Base-by-base conservation (phyloP, 192 early-diverging fungal genomes). In the Backusella morwellensis region DNA sequence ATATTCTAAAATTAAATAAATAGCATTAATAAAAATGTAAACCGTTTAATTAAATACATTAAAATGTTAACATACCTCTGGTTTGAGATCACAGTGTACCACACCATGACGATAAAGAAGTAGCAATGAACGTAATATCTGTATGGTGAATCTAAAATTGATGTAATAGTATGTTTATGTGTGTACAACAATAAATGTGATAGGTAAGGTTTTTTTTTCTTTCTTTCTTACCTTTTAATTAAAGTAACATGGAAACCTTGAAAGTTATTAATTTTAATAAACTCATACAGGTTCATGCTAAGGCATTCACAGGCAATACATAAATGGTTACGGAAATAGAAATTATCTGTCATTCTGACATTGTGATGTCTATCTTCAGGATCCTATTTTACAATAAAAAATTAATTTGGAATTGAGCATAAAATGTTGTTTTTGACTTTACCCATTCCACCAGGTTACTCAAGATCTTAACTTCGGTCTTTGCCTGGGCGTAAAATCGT, bases 41-140 rank as follows among this genome's bases (percentile, higher is more conserved):
- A 68, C 9, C n/a, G 34, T 36, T 68, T 68, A 38, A 38, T 68
- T 38, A 63, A 63, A 87, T 85, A 68, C 83, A 91, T 59, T 35
- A 29, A 36, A n/a, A 32, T 29, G 5, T 6, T 52, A 41, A 7
- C 4, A 14, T 83, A 90, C 92, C 88, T 98, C 97, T 5, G 97
- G 97, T 78, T 99, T 99, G 75, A 99, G 86, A 84, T 99, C 97
- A 72, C 97, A 98, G 74, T 99, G 97, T 23, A 99, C 93, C 68
- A 99, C 94, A 35, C 84, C 86, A 73, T 94, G 88, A 40, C 86
- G 82, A 42, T 85, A 79, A 77, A 99, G 83, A 38, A 98, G 79
- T 34, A 88, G 80, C 68, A 99, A 82, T 21, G 93, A 91, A 67
- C 95, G 90, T 36, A 99, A 85, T 66, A 99, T 89, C 80, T 99